These are phyloP conservation scores for Gloeophyllum trabeum DNA, from an alignment of 768 basidiomycete species.

Conservation along the genomic window DNA sequence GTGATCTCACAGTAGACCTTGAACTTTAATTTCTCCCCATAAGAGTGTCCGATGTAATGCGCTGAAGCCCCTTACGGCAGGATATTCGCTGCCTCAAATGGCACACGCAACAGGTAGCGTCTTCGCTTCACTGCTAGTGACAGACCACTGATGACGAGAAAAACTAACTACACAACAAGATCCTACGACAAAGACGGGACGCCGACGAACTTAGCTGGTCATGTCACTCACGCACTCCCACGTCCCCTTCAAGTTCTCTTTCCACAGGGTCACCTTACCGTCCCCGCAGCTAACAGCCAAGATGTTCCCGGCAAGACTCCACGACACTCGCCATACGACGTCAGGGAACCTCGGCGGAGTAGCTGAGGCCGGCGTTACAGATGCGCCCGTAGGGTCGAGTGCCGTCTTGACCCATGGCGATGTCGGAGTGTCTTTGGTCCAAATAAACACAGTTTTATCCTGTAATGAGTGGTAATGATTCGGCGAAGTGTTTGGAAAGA, in stretches of 20 bases:
- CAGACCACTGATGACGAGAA: no score
- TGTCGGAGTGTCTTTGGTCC: conserved; percentile 75
- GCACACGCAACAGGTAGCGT: no score
- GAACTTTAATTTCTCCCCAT: no score
- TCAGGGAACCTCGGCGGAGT: conserved; percentile 80
- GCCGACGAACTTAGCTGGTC: conserved; percentile 54
- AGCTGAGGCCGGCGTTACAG: conserved; percentile 30
- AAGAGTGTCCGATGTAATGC: no score
- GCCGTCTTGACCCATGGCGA: conserved; percentile 72
- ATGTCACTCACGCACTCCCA: conserved; percentile 98
- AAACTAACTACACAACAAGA: no score
- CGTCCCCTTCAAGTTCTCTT: conserved; percentile 87
- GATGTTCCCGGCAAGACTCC: conserved; percentile 94
- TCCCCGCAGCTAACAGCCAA: conserved; percentile 96
- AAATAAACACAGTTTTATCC: conserved; percentile 84
- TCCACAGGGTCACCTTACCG: conserved; percentile 97
- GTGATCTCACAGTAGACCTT: no score
- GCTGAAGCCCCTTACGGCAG: no score
- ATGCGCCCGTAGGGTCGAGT: conserved; percentile 57
- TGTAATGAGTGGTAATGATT: conserved; percentile 10
- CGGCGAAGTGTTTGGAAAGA: no score
- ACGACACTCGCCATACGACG: conserved; percentile 97
- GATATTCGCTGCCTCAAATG: no score
- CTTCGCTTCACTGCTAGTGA: no score
- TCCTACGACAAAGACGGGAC: no score